Evolutionary conservation across 2,329 filamentous ascomycete species (phyloP), one percentile per base, ranked within the genome.

Genomic region (Truncatella angustata): DNA sequence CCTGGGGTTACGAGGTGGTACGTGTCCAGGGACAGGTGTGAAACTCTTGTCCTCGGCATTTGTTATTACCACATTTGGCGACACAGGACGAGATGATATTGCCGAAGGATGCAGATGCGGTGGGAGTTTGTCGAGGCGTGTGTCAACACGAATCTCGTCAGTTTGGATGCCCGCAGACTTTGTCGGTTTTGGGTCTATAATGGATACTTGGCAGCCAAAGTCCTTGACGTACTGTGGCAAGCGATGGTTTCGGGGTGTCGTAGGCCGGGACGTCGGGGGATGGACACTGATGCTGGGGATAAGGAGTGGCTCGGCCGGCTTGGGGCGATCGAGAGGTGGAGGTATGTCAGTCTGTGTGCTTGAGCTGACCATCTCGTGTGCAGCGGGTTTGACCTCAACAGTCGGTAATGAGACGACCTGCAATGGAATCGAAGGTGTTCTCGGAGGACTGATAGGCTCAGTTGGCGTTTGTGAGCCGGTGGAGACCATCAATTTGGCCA

Each of bases 281-380:
- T 96, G 89, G 48, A 99, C 90, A 51, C 90, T 88, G 65, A 99
- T 99, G 61, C 86, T 89, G 0, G 93, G 93, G 55, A 97, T 88
- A 4, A 59, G 45, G 21, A 58, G 63, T 7, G 61, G 66, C 7
- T 68, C 61, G 4, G 69, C 63, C 14, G 30, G 21, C 14, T 23
- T 16, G 26, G 57, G 52, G 51, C 61, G 55, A 45, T 59, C 50
- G n/a, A 46, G 53, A 5, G 50, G n/a, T 54, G 46, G 53, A 5
- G 50, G 16, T 5, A 28, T 51, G 28, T 79, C 78, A 0, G 87
- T 90, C 66, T 90, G 87, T 0, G 85, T 89, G 2, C 78, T 80
- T 9, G 74, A 73, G 7, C 82, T 82, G 2, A 75, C 72, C 72
- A 83, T 80, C 49, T 73, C 64, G 2, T 62, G 52, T 9, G 54